Percentiles rank a stretch among this genome's conserved stretches.
These are phyloP conservation scores for Scedosporium dehoogii DNA, from an alignment of 2,329 filamentous ascomycete genomes.

Conservation along the genomic window DNA sequence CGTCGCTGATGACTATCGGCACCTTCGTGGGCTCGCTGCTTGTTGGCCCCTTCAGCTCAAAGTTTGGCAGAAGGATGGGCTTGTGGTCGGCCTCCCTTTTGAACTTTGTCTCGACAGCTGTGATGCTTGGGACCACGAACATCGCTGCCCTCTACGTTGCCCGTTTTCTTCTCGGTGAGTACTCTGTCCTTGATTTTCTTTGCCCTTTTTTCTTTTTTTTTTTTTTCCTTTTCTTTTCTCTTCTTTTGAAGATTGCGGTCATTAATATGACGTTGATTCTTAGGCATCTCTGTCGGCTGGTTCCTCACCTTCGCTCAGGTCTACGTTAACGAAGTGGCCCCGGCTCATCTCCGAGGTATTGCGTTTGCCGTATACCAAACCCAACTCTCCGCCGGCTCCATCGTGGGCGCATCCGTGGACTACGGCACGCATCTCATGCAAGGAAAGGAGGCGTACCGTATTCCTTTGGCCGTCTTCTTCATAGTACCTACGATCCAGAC, in stretches of 20 bases:
- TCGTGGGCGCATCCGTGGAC: conserved; percentile 21
- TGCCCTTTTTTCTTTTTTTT: too few relatives aligned
- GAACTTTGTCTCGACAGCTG: conserved; percentile 18
- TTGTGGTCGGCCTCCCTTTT: conserved; percentile 19
- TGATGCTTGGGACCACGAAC: conserved; percentile 20
- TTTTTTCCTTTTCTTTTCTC: not conserved
- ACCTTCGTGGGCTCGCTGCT: conserved; percentile 21
- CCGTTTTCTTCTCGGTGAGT: conserved; percentile 19
- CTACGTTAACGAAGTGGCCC: conserved; percentile 25
- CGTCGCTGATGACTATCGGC: conserved; percentile 23
- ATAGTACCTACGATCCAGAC: conserved; percentile 20
- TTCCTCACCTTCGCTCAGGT: conserved; percentile 26
- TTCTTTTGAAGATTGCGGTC: not conserved
- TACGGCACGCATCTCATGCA: conserved; percentile 17
- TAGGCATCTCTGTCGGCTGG: conserved; percentile 24
- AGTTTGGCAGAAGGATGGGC: conserved; percentile 16
- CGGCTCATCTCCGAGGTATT: conserved; percentile 23
- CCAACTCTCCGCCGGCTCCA: conserved; percentile 22
- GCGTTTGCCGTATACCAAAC: conserved; percentile 23
- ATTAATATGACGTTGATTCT: not conserved
- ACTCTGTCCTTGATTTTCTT: not conserved
- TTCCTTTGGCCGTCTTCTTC: conserved; percentile 21
- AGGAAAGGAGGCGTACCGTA: conserved; percentile 4
- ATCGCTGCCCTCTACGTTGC: conserved; percentile 20
- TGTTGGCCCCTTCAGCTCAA: conserved; percentile 19